A percentile compares a stretch with the other conserved stretches of the same genome.
Evolutionary conservation across 192 early-diverging fungal genomes (phyloP).

Genomic region (Helicostylum pulchrum): DNA sequence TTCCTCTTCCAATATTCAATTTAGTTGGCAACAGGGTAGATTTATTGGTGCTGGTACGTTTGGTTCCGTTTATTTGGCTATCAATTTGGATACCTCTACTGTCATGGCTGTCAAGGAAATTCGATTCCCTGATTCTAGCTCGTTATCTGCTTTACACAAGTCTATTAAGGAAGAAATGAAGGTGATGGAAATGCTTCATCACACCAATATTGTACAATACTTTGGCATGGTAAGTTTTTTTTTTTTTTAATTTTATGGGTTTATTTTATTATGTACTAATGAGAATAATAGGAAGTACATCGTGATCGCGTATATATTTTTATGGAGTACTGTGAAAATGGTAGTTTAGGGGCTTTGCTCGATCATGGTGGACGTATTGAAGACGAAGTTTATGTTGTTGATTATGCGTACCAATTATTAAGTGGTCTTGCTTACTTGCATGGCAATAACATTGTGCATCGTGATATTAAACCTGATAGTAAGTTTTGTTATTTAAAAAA

Average conservation of each 20-base stretch:
- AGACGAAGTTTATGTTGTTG: slow-evolving; percentile 67
- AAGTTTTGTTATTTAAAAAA: slow-evolving; percentile 24
- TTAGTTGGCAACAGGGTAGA: slow-evolving; percentile 83
- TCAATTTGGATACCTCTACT: slow-evolving; percentile 79
- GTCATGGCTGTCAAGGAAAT: slow-evolving; percentile 95
- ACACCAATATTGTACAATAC: slow-evolving; percentile 88
- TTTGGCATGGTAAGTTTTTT: slow-evolving; percentile 61
- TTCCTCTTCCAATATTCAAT: slow-evolving; percentile 72
- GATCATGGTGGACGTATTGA: slow-evolving; percentile 79
- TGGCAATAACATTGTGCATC: slow-evolving; percentile 79
- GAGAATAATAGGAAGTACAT: slow-evolving; percentile 64
- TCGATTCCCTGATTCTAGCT: slow-evolving; percentile 69
- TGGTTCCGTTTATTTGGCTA: slow-evolving; percentile 82
- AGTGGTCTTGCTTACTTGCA: slow-evolving; percentile 85
- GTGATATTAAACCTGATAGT: slow-evolving; percentile 85
- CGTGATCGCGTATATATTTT: slow-evolving; percentile 86
- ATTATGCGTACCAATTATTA: slow-evolving; percentile 80
- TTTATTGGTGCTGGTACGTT: slow-evolving; percentile 85
- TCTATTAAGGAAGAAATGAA: slow-evolving; percentile 89
- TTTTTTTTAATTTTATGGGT: background rate
- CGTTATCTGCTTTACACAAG: slow-evolving; percentile 56
- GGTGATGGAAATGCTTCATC: slow-evolving; percentile 85
- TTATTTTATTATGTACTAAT: background rate
- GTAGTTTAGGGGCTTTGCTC: slow-evolving; percentile 67
- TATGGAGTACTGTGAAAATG: slow-evolving; percentile 88